phyloP scores from a whole-genome alignment of 495 filamentous ascomycete species.

The Penicillium bialowiezense region DNA sequence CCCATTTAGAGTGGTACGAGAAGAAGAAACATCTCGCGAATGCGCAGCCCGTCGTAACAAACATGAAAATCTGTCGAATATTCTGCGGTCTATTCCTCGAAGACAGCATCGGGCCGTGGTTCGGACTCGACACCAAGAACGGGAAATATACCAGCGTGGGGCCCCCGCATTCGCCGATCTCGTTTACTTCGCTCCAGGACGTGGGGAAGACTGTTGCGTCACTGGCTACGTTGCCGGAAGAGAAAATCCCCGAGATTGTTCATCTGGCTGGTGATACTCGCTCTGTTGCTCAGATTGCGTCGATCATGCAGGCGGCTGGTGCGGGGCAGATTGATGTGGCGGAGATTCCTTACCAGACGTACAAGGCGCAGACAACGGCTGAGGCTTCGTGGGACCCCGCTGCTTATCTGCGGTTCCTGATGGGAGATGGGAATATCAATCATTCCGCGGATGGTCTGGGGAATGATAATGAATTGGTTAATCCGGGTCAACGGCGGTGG shows the following conservation, averaged over 20 bases:
- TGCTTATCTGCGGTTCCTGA: constrained; percentile 23
- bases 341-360: constrained; percentile 5
- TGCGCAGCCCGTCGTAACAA: constrained; percentile 4
- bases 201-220: constrained; percentile 18
- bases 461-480: constrained; percentile 15
- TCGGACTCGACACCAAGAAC: constrained; percentile 24
- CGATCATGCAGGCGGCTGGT: constrained; percentile 19
- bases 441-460: constrained; percentile 17
- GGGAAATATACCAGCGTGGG: constrained; percentile 23
- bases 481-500: constrained; percentile 12
- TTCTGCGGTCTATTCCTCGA: constrained; percentile 28
- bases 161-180: constrained; percentile 8
- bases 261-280: constrained; percentile 24
- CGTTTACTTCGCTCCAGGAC: constrained; percentile 21
- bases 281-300: constrained; percentile 16
- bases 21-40: constrained; percentile 24
- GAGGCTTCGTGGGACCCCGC: constrained; percentile 16
- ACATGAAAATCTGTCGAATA: constrained; percentile 24
- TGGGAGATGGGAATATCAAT: constrained; percentile 22
- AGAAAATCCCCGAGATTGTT: constrained; percentile 16
- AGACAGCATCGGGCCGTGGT: constrained; percentile 29
- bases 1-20: constrained; percentile 24
- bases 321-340: constrained; percentile 17
- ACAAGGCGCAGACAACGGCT: constrained; percentile 8
- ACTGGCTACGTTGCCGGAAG: constrained; percentile 8